Conservation (phyloP, 495 filamentous ascomycete species). For the Daldinia loculata region DNA sequence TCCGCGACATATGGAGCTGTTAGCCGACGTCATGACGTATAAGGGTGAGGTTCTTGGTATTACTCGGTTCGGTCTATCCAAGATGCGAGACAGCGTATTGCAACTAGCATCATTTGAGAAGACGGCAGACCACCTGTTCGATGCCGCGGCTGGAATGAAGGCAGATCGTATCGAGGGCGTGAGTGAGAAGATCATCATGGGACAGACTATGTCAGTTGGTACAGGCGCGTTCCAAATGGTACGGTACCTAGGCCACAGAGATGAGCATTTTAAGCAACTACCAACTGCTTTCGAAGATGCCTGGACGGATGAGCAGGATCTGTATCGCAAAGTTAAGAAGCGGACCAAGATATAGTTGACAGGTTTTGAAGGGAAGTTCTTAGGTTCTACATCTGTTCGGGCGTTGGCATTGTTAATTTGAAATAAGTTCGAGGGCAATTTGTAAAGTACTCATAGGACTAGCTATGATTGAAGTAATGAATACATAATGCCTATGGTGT, state of each 20-base stretch:
- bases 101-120: constrained; percentile 98
- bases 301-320: constrained; percentile 61
- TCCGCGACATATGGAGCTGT: constrained; percentile 96
- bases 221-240: constrained; percentile 93
- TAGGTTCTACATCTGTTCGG: no score
- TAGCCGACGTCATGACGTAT: constrained; percentile 99
- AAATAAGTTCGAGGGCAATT: no score
- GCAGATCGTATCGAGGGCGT: constrained; percentile 90
- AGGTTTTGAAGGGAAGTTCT: no score
- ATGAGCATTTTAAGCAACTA: constrained; percentile 68
- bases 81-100: constrained; percentile 94
- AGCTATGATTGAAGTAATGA: no score
- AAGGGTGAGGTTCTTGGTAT: constrained; percentile 98
- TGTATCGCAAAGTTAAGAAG: constrained; percentile 22
- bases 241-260: constrained; percentile 72
- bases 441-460: no score
- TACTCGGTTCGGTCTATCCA: constrained; percentile 92
- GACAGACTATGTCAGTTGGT: constrained; percentile 87
- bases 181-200: constrained; percentile 98
- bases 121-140: constrained; percentile 96
- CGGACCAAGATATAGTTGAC: constrained; percentile 3
- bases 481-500: no score
- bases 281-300: constrained; percentile 80
- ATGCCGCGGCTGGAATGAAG: constrained; percentile 90
- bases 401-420: no score